phyloP scores from a whole-genome alignment of 2,329 filamentous ascomycete species.

The Aureobasidium subglaciale region DNA sequence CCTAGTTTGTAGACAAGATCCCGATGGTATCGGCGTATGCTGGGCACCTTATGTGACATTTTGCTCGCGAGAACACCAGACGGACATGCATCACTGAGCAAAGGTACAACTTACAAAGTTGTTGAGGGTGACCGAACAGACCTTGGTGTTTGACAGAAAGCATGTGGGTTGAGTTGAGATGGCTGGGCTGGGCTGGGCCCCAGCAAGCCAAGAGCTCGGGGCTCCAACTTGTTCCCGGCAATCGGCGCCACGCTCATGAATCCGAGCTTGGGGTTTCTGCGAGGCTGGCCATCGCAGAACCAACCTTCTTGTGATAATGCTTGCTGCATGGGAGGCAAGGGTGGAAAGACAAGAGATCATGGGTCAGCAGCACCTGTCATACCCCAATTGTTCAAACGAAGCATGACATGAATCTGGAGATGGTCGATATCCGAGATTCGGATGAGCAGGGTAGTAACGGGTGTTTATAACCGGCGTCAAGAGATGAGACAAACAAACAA shows the following conservation, averaged over 20 bases:
- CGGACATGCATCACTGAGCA: neutral
- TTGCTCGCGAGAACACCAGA: neutral
- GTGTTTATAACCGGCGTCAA: neutral
- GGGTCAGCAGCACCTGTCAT: constrained; percentile 2
- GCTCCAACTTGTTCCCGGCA: constrained; percentile 11
- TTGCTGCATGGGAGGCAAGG: neutral
- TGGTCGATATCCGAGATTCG: neutral
- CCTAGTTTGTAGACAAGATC: neutral
- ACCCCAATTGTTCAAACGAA: neutral
- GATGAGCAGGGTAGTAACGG: neutral
- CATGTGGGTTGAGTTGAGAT: constrained; percentile 8
- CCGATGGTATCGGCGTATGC: too few relatives aligned
- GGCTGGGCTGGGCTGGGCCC: constrained; percentile 12
- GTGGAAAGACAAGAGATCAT: neutral
- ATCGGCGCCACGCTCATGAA: neutral
- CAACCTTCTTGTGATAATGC: neutral
- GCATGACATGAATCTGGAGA: neutral
- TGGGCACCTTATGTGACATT: neutral
- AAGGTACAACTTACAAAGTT: neutral
- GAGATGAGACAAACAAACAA: constrained; percentile 14
- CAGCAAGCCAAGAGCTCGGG: constrained; percentile 13
- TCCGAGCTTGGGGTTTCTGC: neutral
- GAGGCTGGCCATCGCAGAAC: neutral
- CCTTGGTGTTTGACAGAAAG: neutral
- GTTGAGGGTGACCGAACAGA: neutral